Conservation (phyloP, 2,329 filamentous ascomycete genomes). For the Bertia moriformis region DNA sequence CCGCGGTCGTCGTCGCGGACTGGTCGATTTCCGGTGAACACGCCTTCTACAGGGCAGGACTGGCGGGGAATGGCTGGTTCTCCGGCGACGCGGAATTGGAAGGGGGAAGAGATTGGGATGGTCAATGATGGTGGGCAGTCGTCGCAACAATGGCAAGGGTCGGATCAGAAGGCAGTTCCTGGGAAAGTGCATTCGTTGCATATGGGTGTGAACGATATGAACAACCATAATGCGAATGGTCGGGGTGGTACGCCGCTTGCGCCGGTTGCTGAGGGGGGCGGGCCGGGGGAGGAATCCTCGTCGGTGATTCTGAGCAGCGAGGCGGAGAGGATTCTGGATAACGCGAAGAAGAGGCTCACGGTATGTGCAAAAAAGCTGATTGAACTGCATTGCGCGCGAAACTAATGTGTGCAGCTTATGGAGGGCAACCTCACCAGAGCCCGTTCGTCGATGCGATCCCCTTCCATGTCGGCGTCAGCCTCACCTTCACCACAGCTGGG, state of each 20-base stretch:
- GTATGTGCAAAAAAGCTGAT: conserved; percentile 26
- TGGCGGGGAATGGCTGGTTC: background rate
- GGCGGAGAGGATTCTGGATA: conserved; percentile 54
- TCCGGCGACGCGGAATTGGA: background rate
- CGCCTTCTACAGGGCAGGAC: no score
- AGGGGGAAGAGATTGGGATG: background rate
- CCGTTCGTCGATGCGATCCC: conserved; percentile 13
- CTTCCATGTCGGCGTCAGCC: background rate
- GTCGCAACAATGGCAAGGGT: no score
- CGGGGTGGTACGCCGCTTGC: background rate
- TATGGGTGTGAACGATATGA: no score
- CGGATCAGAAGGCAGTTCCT: no score
- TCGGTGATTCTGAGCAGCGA: conserved; percentile 46
- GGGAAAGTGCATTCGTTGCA: background rate
- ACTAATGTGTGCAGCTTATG: conserved; percentile 35
- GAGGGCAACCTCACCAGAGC: conserved; percentile 55
- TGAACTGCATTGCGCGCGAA: no score
- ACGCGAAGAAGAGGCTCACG: conserved; percentile 54
- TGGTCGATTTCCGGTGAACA: no score
- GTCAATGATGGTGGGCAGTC: no score
- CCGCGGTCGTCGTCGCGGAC: no score
- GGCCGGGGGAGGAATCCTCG: conserved; percentile 31
- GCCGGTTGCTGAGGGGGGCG: background rate
- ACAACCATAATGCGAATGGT: background rate
- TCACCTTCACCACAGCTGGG: conserved; percentile 6